These are phyloP conservation scores for Rugonectria rugulosa DNA, from an alignment of 2,329 filamentous ascomycete genomes.

Conservation along the genomic window DNA sequence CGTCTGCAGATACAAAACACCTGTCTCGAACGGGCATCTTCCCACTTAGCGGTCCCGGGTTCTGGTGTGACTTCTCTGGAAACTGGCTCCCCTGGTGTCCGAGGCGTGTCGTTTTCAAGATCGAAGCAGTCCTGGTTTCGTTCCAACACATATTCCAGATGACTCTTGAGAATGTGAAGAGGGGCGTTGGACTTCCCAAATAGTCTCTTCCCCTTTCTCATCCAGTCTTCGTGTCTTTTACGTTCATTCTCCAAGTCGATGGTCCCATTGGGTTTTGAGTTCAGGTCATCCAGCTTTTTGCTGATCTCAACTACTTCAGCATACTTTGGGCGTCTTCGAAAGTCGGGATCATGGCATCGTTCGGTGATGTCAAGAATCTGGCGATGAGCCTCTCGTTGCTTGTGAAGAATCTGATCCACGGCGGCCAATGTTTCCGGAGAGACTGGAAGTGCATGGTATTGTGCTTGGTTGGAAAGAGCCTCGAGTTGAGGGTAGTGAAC, in stretches of 20 bases:
- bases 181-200: slow-evolving; percentile 99
- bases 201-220: slow-evolving; percentile 95
- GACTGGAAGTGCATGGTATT: slow-evolving; percentile 75
- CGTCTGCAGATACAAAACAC: slow-evolving; percentile 97
- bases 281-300: slow-evolving; percentile 85
- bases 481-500: slow-evolving; percentile 96
- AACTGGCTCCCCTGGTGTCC: slow-evolving; percentile 89
- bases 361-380: slow-evolving; percentile 85
- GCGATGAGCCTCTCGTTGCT: slow-evolving; percentile 92
- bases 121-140: slow-evolving; percentile 94
- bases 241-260: slow-evolving; percentile 93
- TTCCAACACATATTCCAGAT: slow-evolving; percentile 92
- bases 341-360: slow-evolving; percentile 76
- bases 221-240: slow-evolving; percentile 97
- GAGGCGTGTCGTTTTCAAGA: slow-evolving; percentile 80
- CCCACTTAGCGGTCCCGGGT: slow-evolving; percentile 61
- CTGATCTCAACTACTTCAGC: slow-evolving; percentile 89
- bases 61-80: slow-evolving; percentile 78
- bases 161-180: slow-evolving; percentile 90
- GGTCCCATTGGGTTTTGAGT: slow-evolving; percentile 90
- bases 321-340: slow-evolving; percentile 84
- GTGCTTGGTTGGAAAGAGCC: slow-evolving; percentile 84
- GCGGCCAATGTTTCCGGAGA: slow-evolving; percentile 79
- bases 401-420: slow-evolving; percentile 92
- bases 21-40: slow-evolving; percentile 72